Evolutionary conservation across 2,329 filamentous ascomycete species (phyloP).

Genomic region (Geoglossum cookeanum): DNA sequence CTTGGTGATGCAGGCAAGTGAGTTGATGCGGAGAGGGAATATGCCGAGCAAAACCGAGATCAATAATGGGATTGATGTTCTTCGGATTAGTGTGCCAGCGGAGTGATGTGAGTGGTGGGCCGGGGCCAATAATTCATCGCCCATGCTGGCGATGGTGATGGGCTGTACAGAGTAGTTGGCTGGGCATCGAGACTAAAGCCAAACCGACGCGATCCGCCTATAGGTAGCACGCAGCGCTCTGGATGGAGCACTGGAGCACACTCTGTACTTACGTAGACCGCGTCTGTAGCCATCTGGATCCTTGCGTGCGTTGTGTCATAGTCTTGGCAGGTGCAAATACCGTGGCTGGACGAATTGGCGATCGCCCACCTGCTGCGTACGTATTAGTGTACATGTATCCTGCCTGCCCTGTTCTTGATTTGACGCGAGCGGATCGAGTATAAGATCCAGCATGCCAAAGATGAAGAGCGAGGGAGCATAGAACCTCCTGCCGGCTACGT

Average conservation of each 20-base stretch:
- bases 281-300: not conserved
- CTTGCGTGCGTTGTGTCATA: not conserved
- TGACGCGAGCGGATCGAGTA: too few relatives aligned
- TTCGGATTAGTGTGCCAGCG: not conserved
- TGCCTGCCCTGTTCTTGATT: too few relatives aligned
- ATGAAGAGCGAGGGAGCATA: too few relatives aligned
- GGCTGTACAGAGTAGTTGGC: too few relatives aligned
- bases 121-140: too few relatives aligned
- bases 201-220: too few relatives aligned
- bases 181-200: too few relatives aligned
- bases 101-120: not conserved
- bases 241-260: too few relatives aligned
- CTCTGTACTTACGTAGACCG: not conserved
- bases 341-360: not conserved
- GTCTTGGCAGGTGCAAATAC: not conserved
- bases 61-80: conserved; percentile 31
- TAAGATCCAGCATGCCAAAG: too few relatives aligned
- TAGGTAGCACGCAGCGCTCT: too few relatives aligned
- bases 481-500: not conserved
- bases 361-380: not conserved
- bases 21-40: conserved; percentile 63
- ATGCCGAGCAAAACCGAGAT: conserved; percentile 74
- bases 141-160: too few relatives aligned
- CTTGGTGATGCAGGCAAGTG: conserved; percentile 60
- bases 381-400: too few relatives aligned